These are phyloP conservation scores for Epichloe uncinata DNA, from an alignment of 2,329 filamentous ascomycete species.

Conservation along the genomic window DNA sequence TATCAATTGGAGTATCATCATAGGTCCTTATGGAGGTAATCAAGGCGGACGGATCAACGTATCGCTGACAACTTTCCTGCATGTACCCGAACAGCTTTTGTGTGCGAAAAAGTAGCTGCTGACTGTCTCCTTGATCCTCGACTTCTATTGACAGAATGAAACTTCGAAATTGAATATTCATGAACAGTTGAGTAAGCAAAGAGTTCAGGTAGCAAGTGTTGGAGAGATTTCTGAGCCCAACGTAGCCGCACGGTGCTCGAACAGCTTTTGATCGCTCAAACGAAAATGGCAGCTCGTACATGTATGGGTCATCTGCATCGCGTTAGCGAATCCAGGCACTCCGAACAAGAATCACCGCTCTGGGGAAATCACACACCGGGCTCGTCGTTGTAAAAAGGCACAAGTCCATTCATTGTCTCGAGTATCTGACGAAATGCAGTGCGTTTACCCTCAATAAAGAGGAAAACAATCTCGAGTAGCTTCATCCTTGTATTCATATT, in stretches of 20 bases:
- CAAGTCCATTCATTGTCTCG: constrained; percentile 20
- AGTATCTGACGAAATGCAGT: constrained; percentile 38
- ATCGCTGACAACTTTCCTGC: constrained; percentile 68
- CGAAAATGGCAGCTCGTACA: constrained; percentile 44
- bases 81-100: constrained; percentile 73
- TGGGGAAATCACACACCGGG: constrained; percentile 19
- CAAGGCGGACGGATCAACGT: constrained; percentile 58
- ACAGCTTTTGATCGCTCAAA: constrained; percentile 56
- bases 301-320: constrained; percentile 33
- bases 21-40: constrained; percentile 70
- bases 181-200: constrained; percentile 84
- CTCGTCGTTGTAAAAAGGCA: constrained; percentile 26
- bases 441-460: constrained; percentile 38
- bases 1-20: constrained; percentile 71
- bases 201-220: constrained; percentile 98
- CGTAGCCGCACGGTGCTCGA: constrained; percentile 67
- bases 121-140: constrained; percentile 38
- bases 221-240: constrained; percentile 81
- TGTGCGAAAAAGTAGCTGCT: constrained; percentile 61
- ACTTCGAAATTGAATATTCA: constrained; percentile 77
- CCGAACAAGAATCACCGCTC: background rate
- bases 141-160: constrained; percentile 63
- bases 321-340: background rate
- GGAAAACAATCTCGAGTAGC: constrained; percentile 46
- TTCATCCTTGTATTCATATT: constrained; percentile 41